Evolutionary conservation across 2,329 filamentous ascomycete species (phyloP), one percentile per base, ranked within the genome.

Genomic region (Neurospora sp.): DNA sequence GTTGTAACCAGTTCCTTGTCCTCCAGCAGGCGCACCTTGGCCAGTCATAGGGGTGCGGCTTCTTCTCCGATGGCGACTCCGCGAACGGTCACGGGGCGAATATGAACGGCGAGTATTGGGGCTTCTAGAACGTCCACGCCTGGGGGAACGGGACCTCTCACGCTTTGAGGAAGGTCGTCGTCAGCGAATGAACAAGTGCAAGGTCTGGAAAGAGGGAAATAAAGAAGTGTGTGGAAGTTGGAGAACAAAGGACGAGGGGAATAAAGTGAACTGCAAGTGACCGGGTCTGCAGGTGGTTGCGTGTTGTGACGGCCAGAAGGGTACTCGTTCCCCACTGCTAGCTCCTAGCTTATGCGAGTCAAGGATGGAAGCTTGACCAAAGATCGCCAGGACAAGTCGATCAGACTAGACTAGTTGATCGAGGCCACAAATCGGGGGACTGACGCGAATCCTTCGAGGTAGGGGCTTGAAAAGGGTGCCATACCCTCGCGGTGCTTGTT

Each of bases 1-100:
- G 80, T 84, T 85, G 82, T 88, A 91, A 77, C 84, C 86, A 78
- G 86, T 83, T 79, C 87, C 88, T 82, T 89, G 86, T 84, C 90
- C 91, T 86, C 90, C 91, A 79, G 88, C 83, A 72, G 86, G 80
- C 79, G 89, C 85, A 79, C 88, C 89, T 82, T 89, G 85, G 79
- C 86, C 89, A 84, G 90, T 91, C 90, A 96, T 94, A 83, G 93
- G 93, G 81, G 91, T 96, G 80, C 92, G 91, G 81, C 90, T 93
- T 81, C 91, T 86, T 86, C 91, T 87, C 80, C 91, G 90, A 79
- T 91, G 84, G 91, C 88, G 87, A 81, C 91, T 93, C 77, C 88
- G 87, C 80, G 91, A 94, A 80, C 91, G 90, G 70, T 80, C 79
- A 83, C 91, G 89, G 73, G 91, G 90, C 71, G 91, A 92, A 80